Evolutionary conservation across 306 rosid species (phyloP).

Genomic region (Medicago ruthenica): DNA sequence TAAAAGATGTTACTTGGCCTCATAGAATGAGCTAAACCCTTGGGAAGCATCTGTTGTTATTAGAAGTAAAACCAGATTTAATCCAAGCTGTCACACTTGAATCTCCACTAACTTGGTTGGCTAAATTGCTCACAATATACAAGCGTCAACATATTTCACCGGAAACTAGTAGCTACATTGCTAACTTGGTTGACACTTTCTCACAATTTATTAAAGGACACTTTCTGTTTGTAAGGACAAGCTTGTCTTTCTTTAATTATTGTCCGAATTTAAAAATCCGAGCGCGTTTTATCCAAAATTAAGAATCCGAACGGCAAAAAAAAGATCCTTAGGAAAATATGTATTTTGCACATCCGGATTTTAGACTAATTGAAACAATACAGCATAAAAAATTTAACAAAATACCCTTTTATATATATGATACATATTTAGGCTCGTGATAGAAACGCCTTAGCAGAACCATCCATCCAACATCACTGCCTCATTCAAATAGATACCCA

Average conservation of each 20-base stretch:
- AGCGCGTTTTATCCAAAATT: too few species aligned
- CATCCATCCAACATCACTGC: conserved; percentile 7
- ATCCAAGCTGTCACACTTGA: not conserved
- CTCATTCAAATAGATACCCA: not conserved
- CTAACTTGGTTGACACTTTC: too few species aligned
- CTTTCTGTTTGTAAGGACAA: too few species aligned
- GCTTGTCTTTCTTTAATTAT: too few species aligned
- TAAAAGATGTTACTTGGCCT: conserved; percentile 77
- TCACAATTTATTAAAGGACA: too few species aligned
- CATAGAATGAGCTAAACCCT: conserved; percentile 41
- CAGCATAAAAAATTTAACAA: too few species aligned
- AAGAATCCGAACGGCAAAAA: too few species aligned
- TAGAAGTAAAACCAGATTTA: not conserved
- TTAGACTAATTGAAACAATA: too few species aligned
- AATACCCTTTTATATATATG: too few species aligned
- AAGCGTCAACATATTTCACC: not conserved
- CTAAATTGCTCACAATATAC: not conserved
- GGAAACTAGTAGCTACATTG: not conserved
- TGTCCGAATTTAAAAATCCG: too few species aligned
- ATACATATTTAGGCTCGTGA: not conserved
- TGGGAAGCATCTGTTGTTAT: conserved; percentile 80
- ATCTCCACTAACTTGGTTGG: not conserved
- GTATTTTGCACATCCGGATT: too few species aligned
- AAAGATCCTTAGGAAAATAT: too few species aligned
- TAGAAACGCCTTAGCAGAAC: not conserved